phyloP scores from a whole-genome alignment of 2,329 filamentous ascomycete genomes.

The Fusarium marasasianum region DNA sequence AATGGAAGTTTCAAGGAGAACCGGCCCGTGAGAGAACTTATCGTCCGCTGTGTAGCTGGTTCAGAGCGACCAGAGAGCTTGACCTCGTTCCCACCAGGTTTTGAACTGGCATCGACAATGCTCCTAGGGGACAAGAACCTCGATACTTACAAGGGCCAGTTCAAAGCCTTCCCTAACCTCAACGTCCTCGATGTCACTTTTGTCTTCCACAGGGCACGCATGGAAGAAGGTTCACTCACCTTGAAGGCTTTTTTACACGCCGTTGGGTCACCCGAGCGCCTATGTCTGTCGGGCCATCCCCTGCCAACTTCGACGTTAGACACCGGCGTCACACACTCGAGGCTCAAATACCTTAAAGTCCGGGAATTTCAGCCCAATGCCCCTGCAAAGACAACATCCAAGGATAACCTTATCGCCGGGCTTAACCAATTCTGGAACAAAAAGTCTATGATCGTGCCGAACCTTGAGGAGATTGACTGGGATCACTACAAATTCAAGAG shows the following conservation, averaged over 20 bases:
- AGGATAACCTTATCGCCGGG: not conserved
- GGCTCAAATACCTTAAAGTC: conserved; percentile 14
- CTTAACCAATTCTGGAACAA: conserved; percentile 18
- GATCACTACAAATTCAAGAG: conserved; percentile 29
- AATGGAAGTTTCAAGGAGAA: conserved; percentile 11
- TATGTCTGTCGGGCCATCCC: conserved; percentile 5
- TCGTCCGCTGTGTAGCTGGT: conserved; percentile 1
- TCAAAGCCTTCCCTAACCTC: conserved; percentile 23
- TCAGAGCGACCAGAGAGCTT: not conserved
- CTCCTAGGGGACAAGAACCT: not conserved
- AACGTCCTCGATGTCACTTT: conserved; percentile 1
- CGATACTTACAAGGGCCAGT: conserved; percentile 15
- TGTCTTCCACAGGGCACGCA: not conserved
- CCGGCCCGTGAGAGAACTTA: conserved; percentile 14
- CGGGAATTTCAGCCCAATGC: not conserved
- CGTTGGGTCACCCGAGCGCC: conserved; percentile 15
- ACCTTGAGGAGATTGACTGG: conserved; percentile 22
- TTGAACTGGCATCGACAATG: not conserved
- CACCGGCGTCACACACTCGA: conserved; percentile 3
- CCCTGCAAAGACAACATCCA: not conserved
- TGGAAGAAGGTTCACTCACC: conserved; percentile 1
- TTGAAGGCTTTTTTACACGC: conserved; percentile 20
- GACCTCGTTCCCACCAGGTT: not conserved
- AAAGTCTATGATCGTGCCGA: conserved; percentile 4
- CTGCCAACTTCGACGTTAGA: not conserved